Percentiles rank a stretch among this genome's conserved stretches.
Evolutionary conservation across 176 grass and related monocot species (phyloP).

Genomic region (Avena eriantha): DNA sequence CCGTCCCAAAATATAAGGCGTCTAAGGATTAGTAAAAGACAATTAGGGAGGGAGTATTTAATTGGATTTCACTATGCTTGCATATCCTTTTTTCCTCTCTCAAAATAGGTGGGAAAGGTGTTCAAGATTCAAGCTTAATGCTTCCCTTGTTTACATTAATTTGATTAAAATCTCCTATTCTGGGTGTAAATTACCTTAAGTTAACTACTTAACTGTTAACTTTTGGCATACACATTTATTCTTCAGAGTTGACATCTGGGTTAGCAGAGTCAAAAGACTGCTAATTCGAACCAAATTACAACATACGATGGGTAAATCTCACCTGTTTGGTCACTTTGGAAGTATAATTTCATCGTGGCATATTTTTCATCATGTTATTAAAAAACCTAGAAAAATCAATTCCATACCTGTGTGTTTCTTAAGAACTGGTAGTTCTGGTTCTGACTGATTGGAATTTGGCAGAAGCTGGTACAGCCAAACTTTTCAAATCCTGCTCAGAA

Average conservation of each 20-base stretch:
- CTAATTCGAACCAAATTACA: background rate
- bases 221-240: background rate
- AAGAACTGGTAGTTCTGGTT: background rate
- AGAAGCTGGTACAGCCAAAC: slow-evolving; percentile 4
- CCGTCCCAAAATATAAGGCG: no score
- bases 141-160: slow-evolving; percentile 11
- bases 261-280: background rate
- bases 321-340: background rate
- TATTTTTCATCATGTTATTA: background rate
- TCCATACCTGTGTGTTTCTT: background rate
- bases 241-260: slow-evolving; percentile 16
- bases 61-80: slow-evolving; percentile 14
- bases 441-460: slow-evolving; percentile 22
- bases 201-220: background rate
- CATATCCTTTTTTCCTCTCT: background rate
- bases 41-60: background rate
- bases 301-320: background rate
- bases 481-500: slow-evolving; percentile 14
- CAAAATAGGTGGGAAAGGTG: background rate
- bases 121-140: slow-evolving; percentile 4
- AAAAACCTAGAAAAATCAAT: background rate
- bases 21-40: no score
- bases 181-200: slow-evolving; percentile 17
- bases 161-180: slow-evolving; percentile 9
- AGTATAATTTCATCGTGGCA: background rate